Base-by-base conservation (phyloP, 2,329 filamentous ascomycete species). In the Claviceps sorghi region DNA sequence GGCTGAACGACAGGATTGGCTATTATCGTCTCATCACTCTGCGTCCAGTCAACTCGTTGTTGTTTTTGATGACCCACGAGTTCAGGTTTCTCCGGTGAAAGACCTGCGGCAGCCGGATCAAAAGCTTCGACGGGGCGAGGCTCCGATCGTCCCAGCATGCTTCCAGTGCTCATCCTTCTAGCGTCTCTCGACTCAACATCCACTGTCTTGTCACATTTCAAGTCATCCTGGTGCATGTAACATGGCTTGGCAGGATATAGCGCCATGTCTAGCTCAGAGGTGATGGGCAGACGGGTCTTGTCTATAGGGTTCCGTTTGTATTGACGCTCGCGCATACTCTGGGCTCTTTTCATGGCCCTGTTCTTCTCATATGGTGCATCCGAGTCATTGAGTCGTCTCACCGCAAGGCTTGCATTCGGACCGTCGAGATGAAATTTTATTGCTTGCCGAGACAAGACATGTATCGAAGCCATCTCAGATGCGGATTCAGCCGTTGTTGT, bases 21-120 rank as follows among this genome's bases (percentile, higher is more conserved):
- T 17, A 40, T 43, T 8, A 47, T 57, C 56, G 58, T 49, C 62
- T 80, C 75, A 55, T 80, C 78, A 58, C 71, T 74, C 60, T 82
- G 78, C 32, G 75, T 75, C 79, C 79, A 82, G 61, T 82, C 77
- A 52, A 75, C 72, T 34, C 72, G 67, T 57, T 70, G 68, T 52
- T 71, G 65, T 32, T 68, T 58, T 15, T 55, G 54, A 34, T 58
- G 56, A 9, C 53, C 53, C 22, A 50, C 10, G 17, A 55, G 50
- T 1, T 49, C 46, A 10, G 34, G 38, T 29, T 32, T 52, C 3
- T 52, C 48, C n/a, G 46, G 32, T 17, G 53, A 46, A 22, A 52
- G 36, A 17, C 53, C 42, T 29, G 51, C 22, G 30, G 38, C 49
- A 6, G 53, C 47, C 21, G 44, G 15, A 6, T 53, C 50, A 2